Evolutionary conservation across 1,284 basidiomycete species (phyloP).

Genomic region (Rhodotorula sp.): DNA sequence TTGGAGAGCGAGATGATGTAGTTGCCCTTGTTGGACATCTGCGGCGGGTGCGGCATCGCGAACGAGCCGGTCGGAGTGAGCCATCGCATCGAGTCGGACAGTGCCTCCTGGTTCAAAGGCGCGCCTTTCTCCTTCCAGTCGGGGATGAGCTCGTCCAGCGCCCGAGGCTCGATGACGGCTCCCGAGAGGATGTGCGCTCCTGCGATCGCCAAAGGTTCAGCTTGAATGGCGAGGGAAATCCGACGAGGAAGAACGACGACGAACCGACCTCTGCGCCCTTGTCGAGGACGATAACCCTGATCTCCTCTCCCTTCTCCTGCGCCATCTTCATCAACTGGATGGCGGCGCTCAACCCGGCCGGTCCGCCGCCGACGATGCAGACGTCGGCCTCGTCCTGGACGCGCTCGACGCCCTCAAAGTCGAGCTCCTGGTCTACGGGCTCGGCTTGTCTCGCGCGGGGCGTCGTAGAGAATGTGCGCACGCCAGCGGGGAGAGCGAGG

Average conservation of each 20-base stretch:
- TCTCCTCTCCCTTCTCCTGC: conserved; percentile 61
- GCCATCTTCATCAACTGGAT: conserved; percentile 94
- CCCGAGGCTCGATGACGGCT: conserved; percentile 88
- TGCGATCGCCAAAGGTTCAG: conserved; percentile 45
- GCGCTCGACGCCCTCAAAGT: conserved; percentile 59
- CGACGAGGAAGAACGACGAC: conserved; percentile 46
- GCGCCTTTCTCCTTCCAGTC: conserved; percentile 68
- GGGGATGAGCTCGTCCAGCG: conserved; percentile 87
- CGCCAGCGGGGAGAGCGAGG: too few species aligned
- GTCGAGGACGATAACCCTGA: conserved; percentile 91
- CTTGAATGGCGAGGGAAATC: neutral
- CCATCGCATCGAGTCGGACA: conserved; percentile 80
- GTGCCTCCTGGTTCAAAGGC: conserved; percentile 73
- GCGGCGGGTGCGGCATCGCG: conserved; percentile 92
- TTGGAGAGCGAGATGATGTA: conserved; percentile 89
- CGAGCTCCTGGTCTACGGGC: conserved; percentile 29
- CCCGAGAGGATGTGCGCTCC: conserved; percentile 95
- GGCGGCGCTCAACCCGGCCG: conserved; percentile 92
- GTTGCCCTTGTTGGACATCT: conserved; percentile 94
- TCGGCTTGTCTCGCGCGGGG: neutral
- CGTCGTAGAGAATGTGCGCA: conserved; percentile 1
- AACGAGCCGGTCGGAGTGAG: conserved; percentile 70
- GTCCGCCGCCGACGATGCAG: conserved; percentile 93
- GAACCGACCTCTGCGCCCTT: conserved; percentile 88
- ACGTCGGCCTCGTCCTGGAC: conserved; percentile 88